A percentile compares a stretch with the other conserved stretches of the same genome.
These are phyloP conservation scores for Volvox carteri DNA, from an alignment of 163 green algal genomes.

Conservation along the genomic window DNA sequence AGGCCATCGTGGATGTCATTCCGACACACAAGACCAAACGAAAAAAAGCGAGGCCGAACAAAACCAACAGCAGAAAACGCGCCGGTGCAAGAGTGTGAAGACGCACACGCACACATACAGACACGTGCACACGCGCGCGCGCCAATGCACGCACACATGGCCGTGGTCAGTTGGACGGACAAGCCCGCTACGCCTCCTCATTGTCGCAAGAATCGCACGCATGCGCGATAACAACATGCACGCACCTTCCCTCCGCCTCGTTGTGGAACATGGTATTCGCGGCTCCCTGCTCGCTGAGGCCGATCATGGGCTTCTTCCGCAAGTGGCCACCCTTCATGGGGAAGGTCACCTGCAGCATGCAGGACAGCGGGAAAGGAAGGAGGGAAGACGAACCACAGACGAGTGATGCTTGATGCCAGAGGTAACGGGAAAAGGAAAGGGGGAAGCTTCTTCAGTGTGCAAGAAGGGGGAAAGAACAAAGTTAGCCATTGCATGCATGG, in stretches of 20 bases:
- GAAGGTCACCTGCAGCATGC: slow-evolving; percentile 28
- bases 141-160: too few relatives aligned
- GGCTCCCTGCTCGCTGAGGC: slow-evolving; percentile 20
- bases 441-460: background rate
- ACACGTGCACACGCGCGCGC: too few relatives aligned
- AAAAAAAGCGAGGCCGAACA: background rate
- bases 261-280: slow-evolving; percentile 65
- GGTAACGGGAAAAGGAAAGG: background rate
- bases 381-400: background rate
- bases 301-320: slow-evolving; percentile 55
- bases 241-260: slow-evolving; percentile 52
- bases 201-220: background rate
- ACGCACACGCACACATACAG: too few relatives aligned
- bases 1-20: background rate
- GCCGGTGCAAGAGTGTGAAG: too few relatives aligned
- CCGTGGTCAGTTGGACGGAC: background rate
- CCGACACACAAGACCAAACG: background rate
- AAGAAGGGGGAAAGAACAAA: background rate
- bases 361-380: background rate
- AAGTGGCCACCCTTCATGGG: slow-evolving; percentile 8
- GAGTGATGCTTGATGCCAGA: background rate
- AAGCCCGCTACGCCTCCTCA: background rate
- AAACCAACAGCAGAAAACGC: too few relatives aligned
- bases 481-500: too few relatives aligned
- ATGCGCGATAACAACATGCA: background rate